These are phyloP conservation scores for Ophiostoma montium DNA, from an alignment of 2,329 filamentous ascomycete genomes.

Conservation along the genomic window DNA sequence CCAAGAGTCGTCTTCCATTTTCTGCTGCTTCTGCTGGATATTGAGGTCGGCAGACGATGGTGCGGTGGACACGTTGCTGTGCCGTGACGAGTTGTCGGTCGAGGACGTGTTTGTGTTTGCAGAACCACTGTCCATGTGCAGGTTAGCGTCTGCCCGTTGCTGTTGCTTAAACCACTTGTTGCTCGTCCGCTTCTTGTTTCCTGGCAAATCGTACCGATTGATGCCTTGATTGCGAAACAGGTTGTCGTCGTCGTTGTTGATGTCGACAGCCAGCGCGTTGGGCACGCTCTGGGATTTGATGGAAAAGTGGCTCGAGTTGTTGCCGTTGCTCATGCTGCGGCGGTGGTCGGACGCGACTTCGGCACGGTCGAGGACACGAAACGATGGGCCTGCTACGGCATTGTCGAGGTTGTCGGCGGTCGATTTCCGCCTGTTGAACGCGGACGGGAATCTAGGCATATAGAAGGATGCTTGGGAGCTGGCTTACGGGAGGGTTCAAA, in stretches of 20 bases:
- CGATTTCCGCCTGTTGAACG: conserved; percentile 46
- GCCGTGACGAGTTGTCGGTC: conserved; percentile 45
- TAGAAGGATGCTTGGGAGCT: conserved; percentile 19
- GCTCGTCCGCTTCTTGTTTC: neutral
- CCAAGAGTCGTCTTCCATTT: conserved; percentile 23
- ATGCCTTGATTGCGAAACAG: conserved; percentile 42
- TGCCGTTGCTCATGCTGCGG: conserved; percentile 28
- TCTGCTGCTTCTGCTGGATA: conserved; percentile 14
- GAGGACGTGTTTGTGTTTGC: conserved; percentile 47
- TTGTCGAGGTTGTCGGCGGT: conserved; percentile 41
- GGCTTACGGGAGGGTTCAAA: neutral
- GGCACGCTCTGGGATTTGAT: conserved; percentile 24
- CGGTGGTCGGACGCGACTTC: conserved; percentile 26
- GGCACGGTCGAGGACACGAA: conserved; percentile 42
- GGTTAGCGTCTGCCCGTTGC: neutral
- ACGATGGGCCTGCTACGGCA: conserved; percentile 38
- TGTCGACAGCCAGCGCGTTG: conserved; percentile 21
- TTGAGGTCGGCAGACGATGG: conserved; percentile 40
- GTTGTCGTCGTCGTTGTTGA: conserved; percentile 36
- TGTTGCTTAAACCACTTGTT: neutral
- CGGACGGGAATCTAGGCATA: conserved; percentile 49
- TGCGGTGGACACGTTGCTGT: conserved; percentile 48
- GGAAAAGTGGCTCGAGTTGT: conserved; percentile 22
- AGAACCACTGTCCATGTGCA: conserved; percentile 39
- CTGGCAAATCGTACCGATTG: conserved; percentile 31